phyloP scores from a whole-genome alignment of 1,139 yeast genomes.

The Diutina catenulata region DNA sequence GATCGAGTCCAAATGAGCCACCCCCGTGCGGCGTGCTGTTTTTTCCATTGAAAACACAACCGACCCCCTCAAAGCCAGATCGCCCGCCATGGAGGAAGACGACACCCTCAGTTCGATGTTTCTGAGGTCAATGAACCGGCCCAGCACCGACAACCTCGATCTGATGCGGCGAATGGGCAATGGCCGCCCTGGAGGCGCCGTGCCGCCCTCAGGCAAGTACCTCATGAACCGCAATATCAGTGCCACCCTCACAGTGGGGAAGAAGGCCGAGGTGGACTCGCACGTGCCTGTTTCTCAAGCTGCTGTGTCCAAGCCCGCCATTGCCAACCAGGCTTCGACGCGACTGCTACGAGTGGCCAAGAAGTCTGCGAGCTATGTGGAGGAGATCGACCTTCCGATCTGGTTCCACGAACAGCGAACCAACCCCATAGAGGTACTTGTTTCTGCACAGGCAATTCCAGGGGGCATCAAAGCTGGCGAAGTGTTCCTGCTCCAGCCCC shows the following conservation, averaged over 20 bases:
- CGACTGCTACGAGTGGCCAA: background rate
- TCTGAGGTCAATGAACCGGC: background rate
- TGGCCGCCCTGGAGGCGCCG: background rate
- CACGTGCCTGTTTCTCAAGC: no score
- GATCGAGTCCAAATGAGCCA: no score
- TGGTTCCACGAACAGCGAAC: slow-evolving; percentile 67
- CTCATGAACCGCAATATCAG: slow-evolving; percentile 5
- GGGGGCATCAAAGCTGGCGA: slow-evolving; percentile 56
- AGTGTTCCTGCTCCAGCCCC: slow-evolving; percentile 44
- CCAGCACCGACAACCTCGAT: background rate
- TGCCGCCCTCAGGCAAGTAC: background rate
- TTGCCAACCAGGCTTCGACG: background rate
- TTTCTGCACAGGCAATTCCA: slow-evolving; percentile 48
- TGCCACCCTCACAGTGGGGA: slow-evolving; percentile 1
- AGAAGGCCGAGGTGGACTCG: background rate
- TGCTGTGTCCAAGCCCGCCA: background rate
- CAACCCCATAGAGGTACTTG: slow-evolving; percentile 45
- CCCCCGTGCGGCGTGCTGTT: no score
- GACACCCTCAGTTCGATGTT: slow-evolving; percentile 3
- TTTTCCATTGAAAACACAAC: no score
- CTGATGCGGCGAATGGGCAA: background rate
- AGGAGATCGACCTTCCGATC: slow-evolving; percentile 33
- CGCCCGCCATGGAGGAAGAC: slow-evolving; percentile 2
- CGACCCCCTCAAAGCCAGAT: no score
- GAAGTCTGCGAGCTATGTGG: background rate